A percentile compares a stretch with the other conserved stretches of the same genome.
Evolutionary conservation across 2,329 filamentous ascomycete genomes (phyloP).

Genomic region (Verticillium nonalfalfae): DNA sequence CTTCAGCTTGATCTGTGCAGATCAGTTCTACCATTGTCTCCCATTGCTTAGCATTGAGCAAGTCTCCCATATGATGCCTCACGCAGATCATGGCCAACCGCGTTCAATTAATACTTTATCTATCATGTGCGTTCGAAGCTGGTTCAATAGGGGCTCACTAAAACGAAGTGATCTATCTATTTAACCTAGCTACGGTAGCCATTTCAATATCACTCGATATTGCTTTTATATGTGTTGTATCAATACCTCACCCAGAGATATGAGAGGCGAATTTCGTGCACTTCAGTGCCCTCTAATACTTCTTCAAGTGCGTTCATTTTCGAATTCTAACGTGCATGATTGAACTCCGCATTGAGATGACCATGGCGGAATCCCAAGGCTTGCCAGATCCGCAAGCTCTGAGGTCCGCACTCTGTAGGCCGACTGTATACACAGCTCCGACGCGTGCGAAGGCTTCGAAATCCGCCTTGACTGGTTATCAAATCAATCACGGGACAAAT

Average conservation of each 20-base stretch:
- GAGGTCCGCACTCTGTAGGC: not conserved
- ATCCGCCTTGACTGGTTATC: not conserved
- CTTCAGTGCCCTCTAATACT: too few species aligned
- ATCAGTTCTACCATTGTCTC: not conserved
- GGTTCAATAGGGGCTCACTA: conserved; percentile 37
- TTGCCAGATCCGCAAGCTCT: conserved; percentile 11
- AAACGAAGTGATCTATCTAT: conserved; percentile 36
- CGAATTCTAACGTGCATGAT: conserved; percentile 41
- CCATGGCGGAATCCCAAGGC: conserved; percentile 38
- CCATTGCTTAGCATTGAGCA: not conserved
- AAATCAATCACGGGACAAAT: not conserved
- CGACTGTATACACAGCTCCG: not conserved
- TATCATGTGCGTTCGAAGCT: conserved; percentile 34
- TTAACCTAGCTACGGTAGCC: conserved; percentile 18
- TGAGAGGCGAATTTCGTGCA: conserved; percentile 3
- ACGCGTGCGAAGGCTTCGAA: not conserved
- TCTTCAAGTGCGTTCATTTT: conserved; percentile 19
- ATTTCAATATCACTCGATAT: conserved; percentile 20
- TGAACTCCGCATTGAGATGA: conserved; percentile 44
- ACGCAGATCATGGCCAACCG: conserved; percentile 48
- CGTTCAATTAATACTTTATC: conserved; percentile 43
- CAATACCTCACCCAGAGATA: conserved; percentile 17
- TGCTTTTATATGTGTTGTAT: conserved; percentile 18
- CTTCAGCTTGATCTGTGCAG: conserved; percentile 19
- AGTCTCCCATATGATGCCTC: conserved; percentile 32